phyloP scores from a whole-genome alignment of 1,284 basidiomycete genomes.

The Vanrija sp. region DNA sequence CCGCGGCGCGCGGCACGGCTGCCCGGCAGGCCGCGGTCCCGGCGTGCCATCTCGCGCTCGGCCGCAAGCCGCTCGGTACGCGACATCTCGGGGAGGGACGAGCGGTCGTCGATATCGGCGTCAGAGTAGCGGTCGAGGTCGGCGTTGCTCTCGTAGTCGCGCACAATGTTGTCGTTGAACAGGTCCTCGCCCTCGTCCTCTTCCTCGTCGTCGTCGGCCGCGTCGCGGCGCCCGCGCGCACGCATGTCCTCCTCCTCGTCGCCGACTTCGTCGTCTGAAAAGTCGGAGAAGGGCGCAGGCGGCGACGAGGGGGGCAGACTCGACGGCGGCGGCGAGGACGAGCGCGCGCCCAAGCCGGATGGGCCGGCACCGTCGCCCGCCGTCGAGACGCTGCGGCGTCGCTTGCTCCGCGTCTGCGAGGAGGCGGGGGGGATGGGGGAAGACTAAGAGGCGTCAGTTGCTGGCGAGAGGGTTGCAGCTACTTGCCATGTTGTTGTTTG shows the following conservation, averaged over 20 bases:
- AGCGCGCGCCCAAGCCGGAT: constrained; percentile 22
- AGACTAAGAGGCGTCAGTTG: not conserved
- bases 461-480: too few species aligned
- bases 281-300: constrained; percentile 77
- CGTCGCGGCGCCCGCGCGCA: constrained; percentile 51
- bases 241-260: constrained; percentile 62
- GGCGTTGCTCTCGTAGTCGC: constrained; percentile 82
- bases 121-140: constrained; percentile 84
- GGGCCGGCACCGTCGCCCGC: constrained; percentile 21
- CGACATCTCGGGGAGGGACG: constrained; percentile 68
- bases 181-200: constrained; percentile 84
- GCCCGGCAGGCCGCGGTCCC: constrained; percentile 74
- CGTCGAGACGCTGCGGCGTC: constrained; percentile 3
- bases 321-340: constrained; percentile 42
- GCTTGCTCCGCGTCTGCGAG: constrained; percentile 8
- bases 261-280: constrained; percentile 77
- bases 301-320: constrained; percentile 60
- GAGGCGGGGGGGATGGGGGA: constrained; percentile 5
- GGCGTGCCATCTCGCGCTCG: constrained; percentile 79
- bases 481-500: too few species aligned
- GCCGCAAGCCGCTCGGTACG: constrained; percentile 73
- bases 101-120: constrained; percentile 79
- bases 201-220: constrained; percentile 54
- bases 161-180: constrained; percentile 71
- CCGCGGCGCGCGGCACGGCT: constrained; percentile 67